Conservation (phyloP, 768 basidiomycete genomes). For the Leccinum variicolor region DNA sequence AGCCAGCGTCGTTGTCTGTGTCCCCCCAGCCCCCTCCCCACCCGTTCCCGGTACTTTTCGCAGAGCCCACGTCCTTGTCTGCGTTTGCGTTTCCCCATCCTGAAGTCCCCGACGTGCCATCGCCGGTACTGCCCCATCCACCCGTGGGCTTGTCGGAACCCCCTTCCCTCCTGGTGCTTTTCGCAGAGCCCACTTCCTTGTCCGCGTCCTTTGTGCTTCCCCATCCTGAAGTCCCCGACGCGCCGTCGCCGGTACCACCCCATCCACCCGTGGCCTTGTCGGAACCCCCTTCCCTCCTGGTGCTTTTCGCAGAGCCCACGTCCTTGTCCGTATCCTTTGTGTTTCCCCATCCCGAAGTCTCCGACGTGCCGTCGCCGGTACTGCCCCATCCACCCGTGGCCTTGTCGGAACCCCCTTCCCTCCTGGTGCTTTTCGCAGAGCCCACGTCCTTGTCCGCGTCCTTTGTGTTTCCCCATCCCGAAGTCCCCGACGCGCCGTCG, state of each 20-base stretch:
- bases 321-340: neutral
- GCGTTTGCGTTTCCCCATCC: neutral
- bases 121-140: neutral
- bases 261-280: neutral
- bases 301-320: neutral
- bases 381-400: slow-evolving; percentile 2
- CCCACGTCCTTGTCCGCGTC: neutral
- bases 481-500: neutral
- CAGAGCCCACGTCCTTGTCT: neutral
- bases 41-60: neutral
- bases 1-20: neutral
- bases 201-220: neutral
- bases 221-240: neutral
- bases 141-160: too few species aligned
- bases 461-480: neutral
- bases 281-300: neutral
- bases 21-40: slow-evolving; percentile 1
- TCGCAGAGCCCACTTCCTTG: neutral
- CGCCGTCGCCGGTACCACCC: neutral
- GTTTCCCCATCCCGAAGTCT: slow-evolving; percentile 6
- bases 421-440: neutral
- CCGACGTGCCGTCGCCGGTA: neutral
- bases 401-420: neutral
- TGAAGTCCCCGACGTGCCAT: neutral
- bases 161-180: neutral